A percentile compares a stretch with the other conserved stretches of the same genome.
phyloP scores from a whole-genome alignment of 106 monocot genomes.

The Dioscorea dumetorum region DNA sequence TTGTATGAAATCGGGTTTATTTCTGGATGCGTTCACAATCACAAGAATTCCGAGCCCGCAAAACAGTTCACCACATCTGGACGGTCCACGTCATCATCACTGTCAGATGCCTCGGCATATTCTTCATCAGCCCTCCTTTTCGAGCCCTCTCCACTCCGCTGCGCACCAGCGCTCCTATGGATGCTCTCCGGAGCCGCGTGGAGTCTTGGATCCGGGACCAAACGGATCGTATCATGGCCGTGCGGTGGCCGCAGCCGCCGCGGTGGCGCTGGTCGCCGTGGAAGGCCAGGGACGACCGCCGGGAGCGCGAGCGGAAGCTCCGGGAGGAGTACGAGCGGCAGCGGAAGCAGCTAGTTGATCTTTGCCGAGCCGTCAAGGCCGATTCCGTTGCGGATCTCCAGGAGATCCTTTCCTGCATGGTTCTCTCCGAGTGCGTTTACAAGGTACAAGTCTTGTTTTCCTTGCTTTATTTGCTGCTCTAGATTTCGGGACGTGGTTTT shows the following conservation, averaged over 20 bases:
- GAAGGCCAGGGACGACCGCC: conserved; percentile 17
- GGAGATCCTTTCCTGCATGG: conserved; percentile 89
- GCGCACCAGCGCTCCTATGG: conserved; percentile 15
- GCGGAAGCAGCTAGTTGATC: conserved; percentile 44
- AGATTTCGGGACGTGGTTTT: neutral
- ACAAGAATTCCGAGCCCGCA: no score
- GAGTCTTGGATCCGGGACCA: conserved; percentile 83
- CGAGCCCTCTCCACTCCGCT: no score
- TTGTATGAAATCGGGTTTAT: no score
- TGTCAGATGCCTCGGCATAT: no score
- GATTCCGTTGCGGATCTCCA: conserved; percentile 79
- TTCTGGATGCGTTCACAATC: no score
- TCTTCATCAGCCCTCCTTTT: no score
- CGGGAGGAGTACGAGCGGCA: conserved; percentile 65
- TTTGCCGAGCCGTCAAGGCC: conserved; percentile 69
- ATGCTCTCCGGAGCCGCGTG: conserved; percentile 42
- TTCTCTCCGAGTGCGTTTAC: conserved; percentile 97
- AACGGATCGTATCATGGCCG: conserved; percentile 19
- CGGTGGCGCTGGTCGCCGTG: conserved; percentile 63
- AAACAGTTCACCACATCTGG: no score
- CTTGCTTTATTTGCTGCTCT: neutral
- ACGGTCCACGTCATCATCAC: no score
- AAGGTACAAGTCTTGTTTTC: conserved; percentile 40
- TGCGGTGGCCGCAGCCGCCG: conserved; percentile 13
- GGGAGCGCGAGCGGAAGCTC: conserved; percentile 55